Percentiles rank a stretch among this genome's conserved stretches.
Evolutionary conservation across 2,329 filamentous ascomycete genomes (phyloP).

Genomic region (Paecilomyces formosus): DNA sequence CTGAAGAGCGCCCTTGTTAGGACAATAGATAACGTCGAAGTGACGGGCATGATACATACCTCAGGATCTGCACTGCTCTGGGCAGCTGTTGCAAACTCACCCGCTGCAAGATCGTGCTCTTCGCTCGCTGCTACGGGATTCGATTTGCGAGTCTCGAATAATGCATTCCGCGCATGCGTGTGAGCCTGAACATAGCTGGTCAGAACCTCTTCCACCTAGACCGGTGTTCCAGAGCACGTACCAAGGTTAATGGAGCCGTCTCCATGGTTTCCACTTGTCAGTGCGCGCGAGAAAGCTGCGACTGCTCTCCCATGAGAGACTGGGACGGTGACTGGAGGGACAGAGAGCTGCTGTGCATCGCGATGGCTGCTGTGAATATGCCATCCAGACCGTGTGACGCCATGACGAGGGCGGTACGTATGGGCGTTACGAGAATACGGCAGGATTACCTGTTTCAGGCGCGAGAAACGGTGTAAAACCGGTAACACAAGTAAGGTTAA

Average conservation of each 20-base stretch:
- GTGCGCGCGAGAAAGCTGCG: not conserved
- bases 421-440: not conserved
- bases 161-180: slow-evolving; percentile 79
- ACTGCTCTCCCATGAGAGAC: not conserved
- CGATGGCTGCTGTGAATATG: not conserved
- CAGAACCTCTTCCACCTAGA: not conserved
- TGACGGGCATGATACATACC: slow-evolving; percentile 25
- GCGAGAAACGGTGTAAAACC: not conserved
- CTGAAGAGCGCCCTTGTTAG: slow-evolving; percentile 40
- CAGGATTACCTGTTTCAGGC: not conserved
- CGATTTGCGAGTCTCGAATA: slow-evolving; percentile 58
- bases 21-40: not conserved
- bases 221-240: slow-evolving; percentile 23
- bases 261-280: slow-evolving; percentile 49
- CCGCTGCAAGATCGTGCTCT: slow-evolving; percentile 81
- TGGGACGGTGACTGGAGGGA: not conserved
- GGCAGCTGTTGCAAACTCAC: slow-evolving; percentile 80
- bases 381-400: not conserved
- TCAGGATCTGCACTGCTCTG: slow-evolving; percentile 58
- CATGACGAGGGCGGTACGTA: not conserved
- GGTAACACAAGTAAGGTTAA: not conserved
- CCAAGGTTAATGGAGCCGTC: slow-evolving; percentile 59
- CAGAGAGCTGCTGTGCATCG: not conserved
- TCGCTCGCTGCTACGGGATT: slow-evolving; percentile 75
- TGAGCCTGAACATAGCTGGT: slow-evolving; percentile 55